A percentile compares a stretch with the other conserved stretches of the same genome.
phyloP scores from a whole-genome alignment of 345 rosid genomes.

The Hevea brasiliensis region DNA sequence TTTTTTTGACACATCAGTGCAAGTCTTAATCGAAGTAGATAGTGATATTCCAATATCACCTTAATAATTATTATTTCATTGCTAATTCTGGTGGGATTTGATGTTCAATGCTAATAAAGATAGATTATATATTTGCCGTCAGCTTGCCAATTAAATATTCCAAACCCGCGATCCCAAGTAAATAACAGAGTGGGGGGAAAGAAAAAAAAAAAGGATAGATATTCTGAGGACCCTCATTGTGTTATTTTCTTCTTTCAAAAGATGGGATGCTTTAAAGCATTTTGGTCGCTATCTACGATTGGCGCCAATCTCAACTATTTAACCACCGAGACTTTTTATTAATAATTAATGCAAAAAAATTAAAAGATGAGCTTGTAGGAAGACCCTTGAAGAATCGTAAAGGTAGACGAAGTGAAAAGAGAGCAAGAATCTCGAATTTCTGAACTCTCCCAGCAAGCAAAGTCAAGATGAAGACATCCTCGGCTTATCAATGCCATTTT shows the following conservation, averaged over 20 bases:
- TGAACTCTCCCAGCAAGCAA: constrained; percentile 37
- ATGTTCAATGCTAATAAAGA: background rate
- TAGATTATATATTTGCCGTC: background rate
- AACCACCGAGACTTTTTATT: background rate
- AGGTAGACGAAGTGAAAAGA: constrained; percentile 9
- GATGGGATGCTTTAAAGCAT: constrained; percentile 1
- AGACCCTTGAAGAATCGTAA: background rate
- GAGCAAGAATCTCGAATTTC: constrained; percentile 26
- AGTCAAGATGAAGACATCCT: constrained; percentile 39
- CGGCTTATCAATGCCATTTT: constrained; percentile 23
- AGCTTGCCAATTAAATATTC: background rate
- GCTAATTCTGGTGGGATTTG: background rate
- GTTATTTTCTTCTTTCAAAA: constrained; percentile 18
- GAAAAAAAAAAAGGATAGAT: background rate
- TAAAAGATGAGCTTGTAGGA: background rate
- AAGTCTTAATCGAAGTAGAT: background rate
- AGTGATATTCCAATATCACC: background rate
- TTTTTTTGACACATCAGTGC: background rate
- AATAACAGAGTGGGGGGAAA: background rate
- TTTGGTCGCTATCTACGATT: background rate
- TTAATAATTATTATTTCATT: background rate
- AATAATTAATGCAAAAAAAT: no score
- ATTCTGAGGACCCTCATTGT: constrained; percentile 18
- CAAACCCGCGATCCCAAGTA: background rate
- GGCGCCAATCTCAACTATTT: background rate